Evolutionary conservation across 2,329 filamentous ascomycete genomes (phyloP).

Genomic region (Corynespora cassiicola): DNA sequence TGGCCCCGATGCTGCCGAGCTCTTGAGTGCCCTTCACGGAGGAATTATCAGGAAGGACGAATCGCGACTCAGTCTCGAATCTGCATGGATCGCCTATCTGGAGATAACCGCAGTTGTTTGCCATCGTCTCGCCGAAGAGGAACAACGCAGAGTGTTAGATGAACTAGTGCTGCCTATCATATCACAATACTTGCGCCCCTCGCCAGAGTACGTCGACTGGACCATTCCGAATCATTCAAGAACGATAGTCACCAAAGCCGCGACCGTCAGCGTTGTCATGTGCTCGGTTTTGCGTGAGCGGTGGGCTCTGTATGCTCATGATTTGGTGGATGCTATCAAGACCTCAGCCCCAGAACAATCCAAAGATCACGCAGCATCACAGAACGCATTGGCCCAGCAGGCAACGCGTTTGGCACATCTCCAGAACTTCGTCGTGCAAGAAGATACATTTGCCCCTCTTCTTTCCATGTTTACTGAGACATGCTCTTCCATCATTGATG

Average conservation of each 20-base stretch:
- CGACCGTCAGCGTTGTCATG: slow-evolving; percentile 51
- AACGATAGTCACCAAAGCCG: slow-evolving; percentile 48
- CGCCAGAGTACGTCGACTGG: slow-evolving; percentile 57
- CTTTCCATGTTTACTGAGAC: slow-evolving; percentile 38
- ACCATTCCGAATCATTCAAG: slow-evolving; percentile 52
- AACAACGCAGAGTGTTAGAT: slow-evolving; percentile 53
- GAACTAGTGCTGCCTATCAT: slow-evolving; percentile 60
- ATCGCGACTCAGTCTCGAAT: slow-evolving; percentile 68
- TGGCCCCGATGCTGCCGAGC: slow-evolving; percentile 61
- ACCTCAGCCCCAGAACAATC: slow-evolving; percentile 83
- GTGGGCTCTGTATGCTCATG: slow-evolving; percentile 68
- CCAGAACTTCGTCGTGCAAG: slow-evolving; percentile 26
- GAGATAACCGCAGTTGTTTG: slow-evolving; percentile 61
- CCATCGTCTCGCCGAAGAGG: slow-evolving; percentile 50
- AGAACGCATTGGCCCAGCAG: slow-evolving; percentile 70
- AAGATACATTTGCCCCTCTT: slow-evolving; percentile 11
- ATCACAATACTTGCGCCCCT: slow-evolving; percentile 59
- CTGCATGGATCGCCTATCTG: slow-evolving; percentile 80
- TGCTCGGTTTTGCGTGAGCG: slow-evolving; percentile 59
- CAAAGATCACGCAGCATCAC: slow-evolving; percentile 75
- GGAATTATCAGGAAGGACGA: slow-evolving; percentile 80
- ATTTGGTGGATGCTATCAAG: slow-evolving; percentile 71
- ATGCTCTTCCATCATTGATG: slow-evolving; percentile 51
- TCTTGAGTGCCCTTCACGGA: slow-evolving; percentile 71
- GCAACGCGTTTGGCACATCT: slow-evolving; percentile 71